A percentile compares a stretch with the other conserved stretches of the same genome.
These are phyloP conservation scores for Ustilago hordei DNA, from an alignment of 1,284 basidiomycete genomes.

Conservation along the genomic window DNA sequence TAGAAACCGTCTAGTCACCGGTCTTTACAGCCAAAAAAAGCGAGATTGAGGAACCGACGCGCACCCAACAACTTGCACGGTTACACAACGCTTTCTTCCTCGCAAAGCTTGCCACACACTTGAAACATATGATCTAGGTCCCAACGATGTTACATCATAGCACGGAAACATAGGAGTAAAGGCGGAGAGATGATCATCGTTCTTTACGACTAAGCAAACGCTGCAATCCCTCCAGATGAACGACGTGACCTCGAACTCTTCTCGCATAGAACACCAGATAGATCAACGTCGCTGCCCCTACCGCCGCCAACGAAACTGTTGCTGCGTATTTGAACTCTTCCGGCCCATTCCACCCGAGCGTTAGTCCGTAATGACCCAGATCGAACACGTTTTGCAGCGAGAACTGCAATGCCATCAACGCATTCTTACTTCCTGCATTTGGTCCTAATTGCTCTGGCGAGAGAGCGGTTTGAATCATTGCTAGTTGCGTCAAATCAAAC, in stretches of 20 bases:
- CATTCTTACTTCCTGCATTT: conserved; percentile 47
- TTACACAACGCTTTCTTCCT: neutral
- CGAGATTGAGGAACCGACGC: conserved; percentile 4
- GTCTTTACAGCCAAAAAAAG: neutral
- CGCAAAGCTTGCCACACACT: neutral
- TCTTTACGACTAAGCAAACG: conserved; percentile 41
- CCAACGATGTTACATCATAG: neutral
- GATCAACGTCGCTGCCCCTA: conserved; percentile 52
- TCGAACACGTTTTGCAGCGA: conserved; percentile 56
- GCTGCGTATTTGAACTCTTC: conserved; percentile 59
- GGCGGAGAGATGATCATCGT: conserved; percentile 6
- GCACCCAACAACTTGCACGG: neutral
- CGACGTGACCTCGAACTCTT: conserved; percentile 56
- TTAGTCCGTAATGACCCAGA: conserved; percentile 57
- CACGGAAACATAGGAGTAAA: neutral
- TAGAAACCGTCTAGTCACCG: neutral
- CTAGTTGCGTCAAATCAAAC: conserved; percentile 74
- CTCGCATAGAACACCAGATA: conserved; percentile 57
- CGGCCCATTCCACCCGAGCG: conserved; percentile 53
- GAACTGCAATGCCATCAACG: conserved; percentile 56
- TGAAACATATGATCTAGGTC: too few species aligned
- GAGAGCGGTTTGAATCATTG: conserved; percentile 68
- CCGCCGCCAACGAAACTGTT: conserved; percentile 47
- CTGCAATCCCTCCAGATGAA: conserved; percentile 55
- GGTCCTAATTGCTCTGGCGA: conserved; percentile 36